A percentile compares a stretch with the other conserved stretches of the same genome.
These are phyloP conservation scores for Punctularia strigosozonata DNA, from an alignment of 768 basidiomycete genomes.

Conservation along the genomic window DNA sequence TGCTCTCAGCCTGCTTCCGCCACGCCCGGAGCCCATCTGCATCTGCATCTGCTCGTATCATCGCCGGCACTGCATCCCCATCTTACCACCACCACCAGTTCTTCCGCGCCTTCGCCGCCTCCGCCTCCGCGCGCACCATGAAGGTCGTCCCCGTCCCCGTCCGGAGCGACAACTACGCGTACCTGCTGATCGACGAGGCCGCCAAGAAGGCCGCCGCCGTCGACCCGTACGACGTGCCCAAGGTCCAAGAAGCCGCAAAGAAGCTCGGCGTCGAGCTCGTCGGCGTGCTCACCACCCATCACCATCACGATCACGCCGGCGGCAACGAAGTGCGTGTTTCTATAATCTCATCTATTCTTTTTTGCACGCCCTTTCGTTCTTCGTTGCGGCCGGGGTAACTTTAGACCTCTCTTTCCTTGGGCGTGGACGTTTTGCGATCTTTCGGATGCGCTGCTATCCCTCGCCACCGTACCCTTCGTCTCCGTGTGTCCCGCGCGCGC, in stretches of 20 bases:
- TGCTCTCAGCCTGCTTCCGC: neutral
- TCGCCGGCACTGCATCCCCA: conserved; percentile 4
- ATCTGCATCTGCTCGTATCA: neutral
- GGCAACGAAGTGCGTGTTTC: conserved; percentile 57
- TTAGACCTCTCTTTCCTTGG: too few species aligned
- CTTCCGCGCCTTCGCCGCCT: conserved; percentile 3
- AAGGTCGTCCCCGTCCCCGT: conserved; percentile 71
- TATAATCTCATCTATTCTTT: neutral
- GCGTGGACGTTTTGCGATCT: too few species aligned
- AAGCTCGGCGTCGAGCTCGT: conserved; percentile 52
- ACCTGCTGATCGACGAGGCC: conserved; percentile 62
- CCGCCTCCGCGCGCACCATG: conserved; percentile 32
- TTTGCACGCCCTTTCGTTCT: too few species aligned
- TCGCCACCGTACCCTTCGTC: too few species aligned
- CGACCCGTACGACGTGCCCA: conserved; percentile 69
- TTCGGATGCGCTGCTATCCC: too few species aligned
- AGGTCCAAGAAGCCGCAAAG: conserved; percentile 52
- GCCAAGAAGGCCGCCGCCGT: conserved; percentile 64
- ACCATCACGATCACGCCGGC: conserved; percentile 83
- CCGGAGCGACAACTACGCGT: conserved; percentile 76
- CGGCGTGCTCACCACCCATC: conserved; percentile 81
- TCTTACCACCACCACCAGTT: conserved; percentile 2
- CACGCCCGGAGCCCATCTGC: neutral
- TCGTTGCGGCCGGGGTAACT: too few species aligned
- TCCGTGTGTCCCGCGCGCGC: too few species aligned